These are phyloP conservation scores for Pseudozyma sp. DNA, from an alignment of 1,284 basidiomycete genomes.

Conservation along the genomic window DNA sequence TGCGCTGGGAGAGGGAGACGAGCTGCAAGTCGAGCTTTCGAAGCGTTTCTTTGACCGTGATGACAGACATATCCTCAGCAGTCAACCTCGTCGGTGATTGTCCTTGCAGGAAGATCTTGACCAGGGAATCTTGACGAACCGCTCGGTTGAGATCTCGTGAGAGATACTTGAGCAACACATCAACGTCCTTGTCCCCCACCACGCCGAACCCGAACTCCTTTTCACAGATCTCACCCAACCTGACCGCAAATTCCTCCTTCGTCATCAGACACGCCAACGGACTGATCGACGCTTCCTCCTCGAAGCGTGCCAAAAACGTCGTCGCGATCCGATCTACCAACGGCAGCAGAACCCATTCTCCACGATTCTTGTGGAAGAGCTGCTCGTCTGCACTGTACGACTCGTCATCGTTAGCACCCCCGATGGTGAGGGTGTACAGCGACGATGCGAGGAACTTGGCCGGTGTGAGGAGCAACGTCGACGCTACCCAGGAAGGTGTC, in stretches of 20 bases:
- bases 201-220: constrained; percentile 36
- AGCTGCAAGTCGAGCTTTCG: constrained; percentile 77
- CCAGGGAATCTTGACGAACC: constrained; percentile 72
- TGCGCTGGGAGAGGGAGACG: constrained; percentile 76
- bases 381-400: constrained; percentile 74
- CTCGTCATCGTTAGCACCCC: constrained; percentile 71
- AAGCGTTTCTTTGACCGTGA: constrained; percentile 79
- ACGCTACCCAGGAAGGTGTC: constrained; percentile 16
- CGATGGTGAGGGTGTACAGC: constrained; percentile 72
- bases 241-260: constrained; percentile 8
- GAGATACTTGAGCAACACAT: constrained; percentile 80
- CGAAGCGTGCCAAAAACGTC: constrained; percentile 23
- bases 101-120: constrained; percentile 29
- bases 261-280: constrained; percentile 41
- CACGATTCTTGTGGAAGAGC: constrained; percentile 67
- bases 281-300: constrained; percentile 27
- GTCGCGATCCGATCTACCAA: constrained; percentile 72
- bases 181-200: constrained; percentile 76
- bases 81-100: too few species aligned
- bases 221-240: constrained; percentile 5
- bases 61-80: constrained; percentile 8
- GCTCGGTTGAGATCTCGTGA: constrained; percentile 75
- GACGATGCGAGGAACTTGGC: constrained; percentile 81
- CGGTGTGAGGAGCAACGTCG: constrained; percentile 21
- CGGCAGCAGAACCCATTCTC: constrained; percentile 80